phyloP scores from a whole-genome alignment of 2,329 filamentous ascomycete genomes.

The Diaporthe vexans region DNA sequence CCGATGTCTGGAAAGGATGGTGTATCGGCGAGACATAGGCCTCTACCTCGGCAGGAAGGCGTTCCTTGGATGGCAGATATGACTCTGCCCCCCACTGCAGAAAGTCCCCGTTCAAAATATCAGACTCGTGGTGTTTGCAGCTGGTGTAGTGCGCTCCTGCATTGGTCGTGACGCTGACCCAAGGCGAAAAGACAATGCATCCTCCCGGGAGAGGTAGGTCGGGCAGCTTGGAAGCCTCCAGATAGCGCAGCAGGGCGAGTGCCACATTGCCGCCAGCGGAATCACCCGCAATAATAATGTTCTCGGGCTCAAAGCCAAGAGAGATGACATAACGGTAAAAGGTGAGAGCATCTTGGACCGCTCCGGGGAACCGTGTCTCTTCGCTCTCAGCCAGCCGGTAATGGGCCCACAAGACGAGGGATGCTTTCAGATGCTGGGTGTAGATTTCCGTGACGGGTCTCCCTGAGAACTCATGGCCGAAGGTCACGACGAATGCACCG shows the following conservation, averaged over 20 bases:
- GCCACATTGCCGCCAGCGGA: conserved; percentile 9
- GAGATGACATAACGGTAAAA: not conserved
- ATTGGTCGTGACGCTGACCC: not conserved
- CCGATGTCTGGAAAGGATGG: conserved; percentile 5
- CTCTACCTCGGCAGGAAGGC: not conserved
- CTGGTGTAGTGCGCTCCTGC: not conserved
- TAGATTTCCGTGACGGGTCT: not conserved
- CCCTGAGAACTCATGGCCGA: conserved; percentile 2
- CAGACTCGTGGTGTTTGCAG: not conserved
- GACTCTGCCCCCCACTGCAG: conserved; percentile 6
- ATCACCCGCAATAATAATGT: not conserved
- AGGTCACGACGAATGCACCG: not conserved
- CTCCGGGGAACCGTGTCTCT: not conserved
- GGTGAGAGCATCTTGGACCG: conserved; percentile 3
- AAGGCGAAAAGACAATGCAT: conserved; percentile 1
- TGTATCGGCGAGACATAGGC: not conserved
- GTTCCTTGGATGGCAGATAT: not conserved
- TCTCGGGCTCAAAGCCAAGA: not conserved
- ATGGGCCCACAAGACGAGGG: not conserved
- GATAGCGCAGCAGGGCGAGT: too few species aligned
- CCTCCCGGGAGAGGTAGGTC: conserved; percentile 2
- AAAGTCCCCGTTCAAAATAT: not conserved
- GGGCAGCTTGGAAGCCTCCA: not conserved
- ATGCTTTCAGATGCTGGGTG: not conserved
- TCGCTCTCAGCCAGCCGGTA: not conserved